Conservation (phyloP, 208 protist genomes). For the Tritrichomonas musculus region DNA sequence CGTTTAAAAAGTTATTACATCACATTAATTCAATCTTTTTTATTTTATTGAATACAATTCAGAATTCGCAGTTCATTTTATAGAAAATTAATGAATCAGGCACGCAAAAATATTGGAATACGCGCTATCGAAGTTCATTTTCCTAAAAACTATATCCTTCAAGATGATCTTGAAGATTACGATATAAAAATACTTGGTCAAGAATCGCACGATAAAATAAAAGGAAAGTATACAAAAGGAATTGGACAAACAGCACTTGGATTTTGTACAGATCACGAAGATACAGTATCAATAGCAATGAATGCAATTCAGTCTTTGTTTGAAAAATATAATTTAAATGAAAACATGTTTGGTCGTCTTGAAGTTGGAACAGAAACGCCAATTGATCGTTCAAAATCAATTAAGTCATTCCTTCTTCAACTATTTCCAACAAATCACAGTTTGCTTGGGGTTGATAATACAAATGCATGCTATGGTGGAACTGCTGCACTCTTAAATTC, state of each 20-base stretch:
- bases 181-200: conserved; percentile 49
- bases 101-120: conserved; percentile 61
- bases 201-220: neutral
- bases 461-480: conserved; percentile 78
- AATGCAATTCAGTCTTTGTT: conserved; percentile 62
- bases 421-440: conserved; percentile 56
- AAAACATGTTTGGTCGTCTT: conserved; percentile 63
- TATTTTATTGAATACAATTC: too few relatives aligned
- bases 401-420: conserved; percentile 71
- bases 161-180: conserved; percentile 63
- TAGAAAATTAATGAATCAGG: too few relatives aligned
- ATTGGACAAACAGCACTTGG: conserved; percentile 70
- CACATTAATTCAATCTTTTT: too few relatives aligned
- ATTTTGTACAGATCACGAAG: conserved; percentile 68
- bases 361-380: conserved; percentile 77
- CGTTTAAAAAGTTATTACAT: too few relatives aligned
- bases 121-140: conserved; percentile 70
- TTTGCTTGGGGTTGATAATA: conserved; percentile 62
- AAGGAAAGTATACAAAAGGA: conserved; percentile 75
- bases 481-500: conserved; percentile 72
- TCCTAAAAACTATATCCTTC: conserved; percentile 61
- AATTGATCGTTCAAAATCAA: conserved; percentile 73
- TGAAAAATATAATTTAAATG: conserved; percentile 59
- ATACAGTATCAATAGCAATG: conserved; percentile 70
- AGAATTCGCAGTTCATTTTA: too few relatives aligned